phyloP scores from a whole-genome alignment of 306 rosid genomes.

The Cicer cuneatum region DNA sequence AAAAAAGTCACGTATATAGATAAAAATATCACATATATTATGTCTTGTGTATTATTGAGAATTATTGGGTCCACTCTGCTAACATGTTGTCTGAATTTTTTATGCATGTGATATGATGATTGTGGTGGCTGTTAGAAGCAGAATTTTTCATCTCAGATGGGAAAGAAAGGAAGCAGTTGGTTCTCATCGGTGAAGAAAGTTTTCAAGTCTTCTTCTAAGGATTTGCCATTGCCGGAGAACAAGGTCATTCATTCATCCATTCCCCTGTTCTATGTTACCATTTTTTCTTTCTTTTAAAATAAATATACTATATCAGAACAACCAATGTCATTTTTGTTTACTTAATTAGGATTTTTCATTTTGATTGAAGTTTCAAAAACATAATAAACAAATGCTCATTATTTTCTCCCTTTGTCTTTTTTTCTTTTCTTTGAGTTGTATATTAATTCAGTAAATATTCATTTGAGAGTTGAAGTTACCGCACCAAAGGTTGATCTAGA shows the following conservation, averaged over 20 bases:
- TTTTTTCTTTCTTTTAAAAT: not conserved
- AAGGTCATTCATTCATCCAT: conserved; percentile 49
- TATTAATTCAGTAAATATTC: too few species aligned
- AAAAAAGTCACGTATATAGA: too few species aligned
- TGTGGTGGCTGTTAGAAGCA: conserved; percentile 31
- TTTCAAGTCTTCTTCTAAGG: conserved; percentile 76
- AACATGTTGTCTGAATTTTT: conserved; percentile 35
- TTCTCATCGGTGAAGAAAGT: conserved; percentile 90
- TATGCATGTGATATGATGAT: conserved; percentile 15
- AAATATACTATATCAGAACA: too few species aligned
- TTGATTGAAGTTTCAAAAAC: not conserved
- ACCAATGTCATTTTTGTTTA: not conserved
- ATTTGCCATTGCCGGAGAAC: conserved; percentile 56
- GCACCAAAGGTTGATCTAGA: too few species aligned
- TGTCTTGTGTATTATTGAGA: too few species aligned
- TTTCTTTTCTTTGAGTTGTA: too few species aligned
- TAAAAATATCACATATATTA: too few species aligned
- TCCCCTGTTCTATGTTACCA: not conserved
- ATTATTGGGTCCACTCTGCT: too few species aligned
- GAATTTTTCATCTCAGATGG: conserved; percentile 61
- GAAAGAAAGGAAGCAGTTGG: conserved; percentile 89
- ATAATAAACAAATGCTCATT: not conserved
- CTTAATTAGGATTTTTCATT: conserved; percentile 14
- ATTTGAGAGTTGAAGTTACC: not conserved
- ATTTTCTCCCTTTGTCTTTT: not conserved